These are phyloP conservation scores for Kandelia obovata DNA, from an alignment of 345 rosid species.

Conservation along the genomic window DNA sequence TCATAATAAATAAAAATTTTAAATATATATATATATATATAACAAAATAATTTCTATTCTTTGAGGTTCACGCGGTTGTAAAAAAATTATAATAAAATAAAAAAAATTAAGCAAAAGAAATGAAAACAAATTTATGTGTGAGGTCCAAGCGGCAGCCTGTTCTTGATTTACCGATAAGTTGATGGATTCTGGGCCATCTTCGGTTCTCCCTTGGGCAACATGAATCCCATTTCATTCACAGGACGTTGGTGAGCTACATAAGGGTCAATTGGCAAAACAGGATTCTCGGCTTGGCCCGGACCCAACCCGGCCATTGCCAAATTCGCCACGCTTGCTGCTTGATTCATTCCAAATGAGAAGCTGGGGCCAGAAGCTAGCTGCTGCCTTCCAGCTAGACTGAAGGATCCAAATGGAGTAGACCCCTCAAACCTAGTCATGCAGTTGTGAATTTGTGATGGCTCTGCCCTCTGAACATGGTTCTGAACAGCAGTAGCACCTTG, in stretches of 20 bases:
- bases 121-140: constrained; percentile 37
- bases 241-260: constrained; percentile 51
- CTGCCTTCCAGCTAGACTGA: constrained; percentile 63
- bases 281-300: constrained; percentile 56
- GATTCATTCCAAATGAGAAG: constrained; percentile 65
- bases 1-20: too few species aligned
- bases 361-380: constrained; percentile 58
- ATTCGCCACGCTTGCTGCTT: constrained; percentile 49
- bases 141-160: constrained; percentile 74
- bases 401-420: constrained; percentile 46
- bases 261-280: constrained; percentile 51
- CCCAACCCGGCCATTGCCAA: constrained; percentile 63
- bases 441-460: constrained; percentile 55
- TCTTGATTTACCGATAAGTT: constrained; percentile 73
- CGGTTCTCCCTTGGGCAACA: constrained; percentile 77
- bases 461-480: constrained; percentile 49
- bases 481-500: constrained; percentile 36
- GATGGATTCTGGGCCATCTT: constrained; percentile 56
- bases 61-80: too few species aligned
- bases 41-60: too few species aligned
- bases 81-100: too few species aligned
- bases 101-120: too few species aligned
- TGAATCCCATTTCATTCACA: constrained; percentile 49
- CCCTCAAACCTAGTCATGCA: constrained; percentile 57
- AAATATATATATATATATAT: too few species aligned